These are phyloP conservation scores for Didymella lethalis DNA, from an alignment of 2,329 filamentous ascomycete genomes.

Conservation along the genomic window DNA sequence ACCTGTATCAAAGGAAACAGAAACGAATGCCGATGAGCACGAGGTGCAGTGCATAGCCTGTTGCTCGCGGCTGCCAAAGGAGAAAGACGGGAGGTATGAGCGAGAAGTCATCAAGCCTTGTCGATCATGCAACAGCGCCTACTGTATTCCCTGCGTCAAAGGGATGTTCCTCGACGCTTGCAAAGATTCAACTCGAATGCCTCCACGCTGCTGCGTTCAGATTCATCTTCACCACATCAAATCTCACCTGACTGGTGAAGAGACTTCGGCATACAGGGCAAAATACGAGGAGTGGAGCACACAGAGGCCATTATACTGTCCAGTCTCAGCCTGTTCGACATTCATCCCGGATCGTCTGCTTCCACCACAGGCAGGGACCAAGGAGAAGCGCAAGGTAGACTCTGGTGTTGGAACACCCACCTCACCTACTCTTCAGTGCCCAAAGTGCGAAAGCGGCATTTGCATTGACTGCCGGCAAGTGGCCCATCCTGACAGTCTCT, in stretches of 20 bases:
- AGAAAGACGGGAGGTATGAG: slow-evolving; percentile 13
- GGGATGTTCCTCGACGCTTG: slow-evolving; percentile 54
- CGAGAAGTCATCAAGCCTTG: slow-evolving; percentile 41
- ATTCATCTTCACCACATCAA: slow-evolving; percentile 54
- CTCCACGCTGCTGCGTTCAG: slow-evolving; percentile 55
- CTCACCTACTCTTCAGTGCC: slow-evolving; percentile 51
- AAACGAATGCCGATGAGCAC: not conserved
- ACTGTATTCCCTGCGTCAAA: slow-evolving; percentile 51
- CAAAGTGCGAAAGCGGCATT: slow-evolving; percentile 53
- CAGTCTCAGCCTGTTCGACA: slow-evolving; percentile 56
- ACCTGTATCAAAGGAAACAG: not conserved
- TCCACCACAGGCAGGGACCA: slow-evolving; percentile 17
- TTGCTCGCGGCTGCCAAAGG: slow-evolving; percentile 20
- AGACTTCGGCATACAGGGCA: slow-evolving; percentile 48
- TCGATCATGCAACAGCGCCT: slow-evolving; percentile 38
- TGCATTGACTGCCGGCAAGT: slow-evolving; percentile 56
- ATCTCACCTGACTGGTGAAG: slow-evolving; percentile 46
- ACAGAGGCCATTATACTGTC: slow-evolving; percentile 58
- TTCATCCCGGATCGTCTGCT: slow-evolving; percentile 53
- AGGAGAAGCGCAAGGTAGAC: slow-evolving; percentile 35
- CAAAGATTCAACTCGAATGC: slow-evolving; percentile 53
- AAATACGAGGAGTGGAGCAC: slow-evolving; percentile 61
- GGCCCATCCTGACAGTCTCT: slow-evolving; percentile 50
- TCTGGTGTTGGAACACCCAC: slow-evolving; percentile 39
- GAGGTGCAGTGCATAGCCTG: slow-evolving; percentile 37